phyloP scores from a whole-genome alignment of 1,284 basidiomycete species.

The Marasmius sp. region DNA sequence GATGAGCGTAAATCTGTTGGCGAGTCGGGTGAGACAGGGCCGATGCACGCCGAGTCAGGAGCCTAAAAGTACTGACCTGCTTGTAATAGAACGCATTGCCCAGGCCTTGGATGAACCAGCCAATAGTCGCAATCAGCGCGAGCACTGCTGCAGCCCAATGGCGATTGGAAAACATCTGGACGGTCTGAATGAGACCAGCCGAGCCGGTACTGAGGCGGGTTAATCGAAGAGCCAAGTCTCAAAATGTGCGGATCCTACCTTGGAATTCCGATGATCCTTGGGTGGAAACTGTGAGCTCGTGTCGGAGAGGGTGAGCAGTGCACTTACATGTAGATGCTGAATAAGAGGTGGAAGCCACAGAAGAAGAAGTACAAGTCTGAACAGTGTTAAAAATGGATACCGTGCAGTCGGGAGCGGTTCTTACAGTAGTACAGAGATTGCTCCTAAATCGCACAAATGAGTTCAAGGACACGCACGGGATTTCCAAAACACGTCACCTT shows the following conservation, averaged over 20 bases:
- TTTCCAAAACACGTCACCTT: slow-evolving; percentile 59
- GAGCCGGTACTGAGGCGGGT: slow-evolving; percentile 73
- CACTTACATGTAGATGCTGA: slow-evolving; percentile 83
- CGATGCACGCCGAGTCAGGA: neutral
- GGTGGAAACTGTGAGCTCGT: slow-evolving; percentile 22
- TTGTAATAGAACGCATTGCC: slow-evolving; percentile 85
- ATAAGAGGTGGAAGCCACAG: slow-evolving; percentile 89
- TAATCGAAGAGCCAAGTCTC: slow-evolving; percentile 15
- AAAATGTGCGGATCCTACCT: slow-evolving; percentile 39
- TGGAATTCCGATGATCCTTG: slow-evolving; percentile 86
- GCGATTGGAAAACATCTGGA: slow-evolving; percentile 68
- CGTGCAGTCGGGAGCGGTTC: slow-evolving; percentile 30
- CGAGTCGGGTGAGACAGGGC: slow-evolving; percentile 11
- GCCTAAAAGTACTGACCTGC: slow-evolving; percentile 45
- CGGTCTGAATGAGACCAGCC: slow-evolving; percentile 93
- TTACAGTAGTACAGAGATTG: slow-evolving; percentile 84
- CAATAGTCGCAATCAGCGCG: slow-evolving; percentile 77
- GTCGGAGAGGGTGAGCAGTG: slow-evolving; percentile 15
- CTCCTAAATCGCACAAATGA: slow-evolving; percentile 48
- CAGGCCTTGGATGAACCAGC: slow-evolving; percentile 85
- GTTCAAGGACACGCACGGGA: slow-evolving; percentile 10
- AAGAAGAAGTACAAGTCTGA: slow-evolving; percentile 95
- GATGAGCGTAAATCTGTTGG: slow-evolving; percentile 79
- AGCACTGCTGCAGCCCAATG: slow-evolving; percentile 77
- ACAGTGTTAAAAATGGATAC: slow-evolving; percentile 27